Conservation (phyloP, 108 stramenopile genomes). For the Aurantiochytrium sp. region DNA sequence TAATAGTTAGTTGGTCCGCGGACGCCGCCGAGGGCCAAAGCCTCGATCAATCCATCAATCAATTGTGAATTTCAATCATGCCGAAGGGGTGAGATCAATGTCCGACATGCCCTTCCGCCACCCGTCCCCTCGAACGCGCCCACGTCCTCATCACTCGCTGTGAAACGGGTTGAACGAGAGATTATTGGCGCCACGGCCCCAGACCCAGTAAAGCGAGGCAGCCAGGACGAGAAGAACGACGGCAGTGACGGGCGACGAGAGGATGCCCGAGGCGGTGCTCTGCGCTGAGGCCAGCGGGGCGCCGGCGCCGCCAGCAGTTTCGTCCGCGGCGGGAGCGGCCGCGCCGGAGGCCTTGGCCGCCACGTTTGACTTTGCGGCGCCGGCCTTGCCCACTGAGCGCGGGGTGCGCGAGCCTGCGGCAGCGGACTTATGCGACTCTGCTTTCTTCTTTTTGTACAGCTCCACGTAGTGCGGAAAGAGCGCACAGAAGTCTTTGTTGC, state of each 20-base stretch:
- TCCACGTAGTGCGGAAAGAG: conserved; percentile 54
- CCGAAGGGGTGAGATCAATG: too few species aligned
- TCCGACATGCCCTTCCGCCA: too few species aligned
- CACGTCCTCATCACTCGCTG: too few species aligned
- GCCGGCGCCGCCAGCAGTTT: neutral
- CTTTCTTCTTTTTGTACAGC: conserved; percentile 45
- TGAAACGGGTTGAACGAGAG: too few species aligned
- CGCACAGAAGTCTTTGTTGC: conserved; percentile 41
- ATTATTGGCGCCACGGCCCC: neutral
- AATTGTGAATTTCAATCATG: too few species aligned
- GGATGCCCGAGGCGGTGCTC: neutral
- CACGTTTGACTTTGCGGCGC: too few species aligned
- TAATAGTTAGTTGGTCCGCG: too few species aligned
- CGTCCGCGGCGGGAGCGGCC: neutral
- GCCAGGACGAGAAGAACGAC: neutral
- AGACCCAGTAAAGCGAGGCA: neutral
- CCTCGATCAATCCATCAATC: too few species aligned
- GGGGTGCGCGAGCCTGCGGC: neutral
- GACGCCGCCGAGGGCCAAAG: too few species aligned
- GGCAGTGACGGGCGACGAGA: neutral
- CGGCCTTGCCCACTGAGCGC: neutral
- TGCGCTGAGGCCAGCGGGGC: too few species aligned
- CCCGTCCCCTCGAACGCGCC: too few species aligned
- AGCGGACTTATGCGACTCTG: neutral
- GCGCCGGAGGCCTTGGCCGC: neutral